phyloP scores from a whole-genome alignment of 768 basidiomycete species.

The Pulveroboletus ravenelii region DNA sequence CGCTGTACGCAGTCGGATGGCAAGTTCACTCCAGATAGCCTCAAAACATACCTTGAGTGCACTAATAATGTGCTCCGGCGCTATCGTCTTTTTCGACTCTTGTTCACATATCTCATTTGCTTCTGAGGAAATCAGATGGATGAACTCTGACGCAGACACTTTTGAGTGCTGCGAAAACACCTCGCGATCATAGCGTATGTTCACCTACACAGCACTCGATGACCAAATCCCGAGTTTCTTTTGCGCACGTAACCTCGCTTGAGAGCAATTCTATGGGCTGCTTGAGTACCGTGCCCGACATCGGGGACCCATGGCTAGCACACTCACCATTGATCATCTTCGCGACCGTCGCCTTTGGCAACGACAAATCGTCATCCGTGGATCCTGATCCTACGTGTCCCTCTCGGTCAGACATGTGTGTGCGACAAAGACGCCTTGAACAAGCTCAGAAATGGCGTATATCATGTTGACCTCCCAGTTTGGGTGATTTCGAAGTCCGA shows the following conservation, averaged over 20 bases:
- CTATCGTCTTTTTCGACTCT: conserved; percentile 98
- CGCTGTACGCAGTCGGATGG: conserved; percentile 44
- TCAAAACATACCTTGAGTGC: conserved; percentile 70
- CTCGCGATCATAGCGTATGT: conserved; percentile 30
- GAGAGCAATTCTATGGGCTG: conserved; percentile 74
- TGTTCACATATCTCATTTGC: conserved; percentile 98
- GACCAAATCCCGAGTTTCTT: conserved; percentile 94
- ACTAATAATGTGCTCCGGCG: conserved; percentile 91
- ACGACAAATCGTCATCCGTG: conserved; percentile 86
- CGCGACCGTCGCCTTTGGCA: conserved; percentile 95
- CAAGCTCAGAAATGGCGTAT: background rate
- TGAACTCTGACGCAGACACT: conserved; percentile 68
- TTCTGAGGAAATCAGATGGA: conserved; percentile 94
- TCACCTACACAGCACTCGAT: conserved; percentile 99
- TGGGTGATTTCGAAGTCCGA: conserved; percentile 39
- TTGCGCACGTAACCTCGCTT: conserved; percentile 80
- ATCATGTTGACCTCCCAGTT: conserved; percentile 8
- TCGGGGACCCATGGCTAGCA: conserved; percentile 1
- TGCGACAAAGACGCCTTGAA: conserved; percentile 4
- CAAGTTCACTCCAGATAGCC: background rate
- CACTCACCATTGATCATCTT: conserved; percentile 88
- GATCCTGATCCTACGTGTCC: conserved; percentile 61
- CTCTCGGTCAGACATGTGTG: conserved; percentile 86
- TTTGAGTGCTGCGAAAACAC: conserved; percentile 13
- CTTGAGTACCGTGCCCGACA: conserved; percentile 7